phyloP scores from a whole-genome alignment of 1,284 basidiomycete species.

The Ganoderma sinense region DNA sequence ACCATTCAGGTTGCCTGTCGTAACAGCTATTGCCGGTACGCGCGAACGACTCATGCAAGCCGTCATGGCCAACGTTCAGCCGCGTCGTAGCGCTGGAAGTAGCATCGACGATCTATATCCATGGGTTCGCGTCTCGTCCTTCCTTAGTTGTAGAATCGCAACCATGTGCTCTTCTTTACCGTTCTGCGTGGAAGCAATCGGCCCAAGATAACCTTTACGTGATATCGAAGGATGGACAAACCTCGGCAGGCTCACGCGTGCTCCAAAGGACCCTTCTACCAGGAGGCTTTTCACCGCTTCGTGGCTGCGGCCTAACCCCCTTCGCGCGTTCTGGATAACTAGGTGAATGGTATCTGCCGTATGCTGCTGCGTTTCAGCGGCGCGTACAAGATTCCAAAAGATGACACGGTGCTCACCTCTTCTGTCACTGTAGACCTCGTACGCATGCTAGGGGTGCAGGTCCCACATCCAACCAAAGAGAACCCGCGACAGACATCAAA shows the following conservation, averaged over 20 bases:
- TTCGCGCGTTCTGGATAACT: not conserved
- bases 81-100: conserved; percentile 1
- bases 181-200: conserved; percentile 2
- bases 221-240: conserved; percentile 13
- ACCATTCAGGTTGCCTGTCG: not conserved
- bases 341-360: not conserved
- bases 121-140: conserved; percentile 1
- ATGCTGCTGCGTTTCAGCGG: not conserved
- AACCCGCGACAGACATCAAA: no score
- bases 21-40: not conserved
- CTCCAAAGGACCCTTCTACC: conserved; percentile 13
- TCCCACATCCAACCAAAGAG: not conserved
- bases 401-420: not conserved
- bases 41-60: not conserved
- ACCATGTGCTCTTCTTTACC: not conserved
- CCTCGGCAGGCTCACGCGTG: conserved; percentile 16
- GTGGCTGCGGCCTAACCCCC: not conserved
- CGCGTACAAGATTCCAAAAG: not conserved
- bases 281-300: conserved; percentile 1
- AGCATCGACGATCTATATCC: conserved; percentile 12
- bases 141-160: not conserved
- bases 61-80: not conserved
- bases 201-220: not conserved
- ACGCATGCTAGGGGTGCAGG: not conserved
- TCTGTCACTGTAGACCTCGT: not conserved